Base-by-base conservation (phyloP, 2,329 filamentous ascomycete species). In the Lachnellula arida region DNA sequence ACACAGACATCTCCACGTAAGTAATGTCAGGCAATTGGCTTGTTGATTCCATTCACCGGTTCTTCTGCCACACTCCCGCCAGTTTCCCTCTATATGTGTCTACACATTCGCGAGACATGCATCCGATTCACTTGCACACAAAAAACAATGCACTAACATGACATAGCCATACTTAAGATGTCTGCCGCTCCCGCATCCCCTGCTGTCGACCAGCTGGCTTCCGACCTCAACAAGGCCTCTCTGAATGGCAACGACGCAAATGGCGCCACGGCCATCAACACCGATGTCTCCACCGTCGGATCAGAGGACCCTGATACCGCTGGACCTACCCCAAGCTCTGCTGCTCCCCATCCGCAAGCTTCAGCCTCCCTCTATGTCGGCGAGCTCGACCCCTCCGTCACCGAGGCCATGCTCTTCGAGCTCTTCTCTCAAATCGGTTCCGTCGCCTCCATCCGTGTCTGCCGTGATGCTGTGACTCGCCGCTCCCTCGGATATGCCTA, bases 401-500 rank as follows among this genome's bases (percentile, higher is more conserved):
- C 94, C 64, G 94, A 99, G 84, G 94, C 94, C 67, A 99, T 99
- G 94, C 91, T 99, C 71, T 99, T 97, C 77, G 94, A 99, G 85
- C 89, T 99, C 63, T 99, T 99, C 84, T 97, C 94, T 59, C 94
- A 95, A 77, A 99, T 99, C 72, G 94, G 94, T 68, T 93, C 96
- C 71, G 94, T 99, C 70, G 94, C 94, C 65, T 99, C 94, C 60
- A 99, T 99, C 76, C 94, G 94, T 84, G 94, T 99, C 74, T 99
- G 94, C 85, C 94, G 94, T 78, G 94, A 99, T 73, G 93, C 94
- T 62, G 92, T 99, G 73, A 97, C 94, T 72, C 92, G 94, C 74
- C 93, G 94, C 76, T 99, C 94, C 64, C 91, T 99, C 66, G 94
- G 94, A 67, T 99, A 99, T 76, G 94, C 94, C 76, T 99, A 99